Conservation (phyloP, 1,284 basidiomycete genomes). For the Gastroboletus turbinatus region DNA sequence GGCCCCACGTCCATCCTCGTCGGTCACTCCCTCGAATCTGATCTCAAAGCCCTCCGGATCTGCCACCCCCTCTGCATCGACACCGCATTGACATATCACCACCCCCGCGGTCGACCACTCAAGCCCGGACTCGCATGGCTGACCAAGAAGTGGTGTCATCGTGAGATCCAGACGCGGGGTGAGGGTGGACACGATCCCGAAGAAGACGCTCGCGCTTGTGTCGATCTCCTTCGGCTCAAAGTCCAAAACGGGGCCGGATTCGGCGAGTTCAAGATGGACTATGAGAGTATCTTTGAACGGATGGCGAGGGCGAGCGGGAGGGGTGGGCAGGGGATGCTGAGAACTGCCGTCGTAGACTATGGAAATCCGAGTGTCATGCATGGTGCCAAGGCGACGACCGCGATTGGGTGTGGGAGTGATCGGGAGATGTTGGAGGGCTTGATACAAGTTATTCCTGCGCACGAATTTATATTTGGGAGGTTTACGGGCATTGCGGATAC, state of each 20-base stretch:
- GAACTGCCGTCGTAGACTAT: slow-evolving; percentile 79
- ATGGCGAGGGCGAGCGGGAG: slow-evolving; percentile 57
- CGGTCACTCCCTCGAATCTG: slow-evolving; percentile 93
- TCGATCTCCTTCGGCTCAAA: slow-evolving; percentile 82
- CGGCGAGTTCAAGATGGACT: slow-evolving; percentile 82
- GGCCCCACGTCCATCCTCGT: slow-evolving; percentile 80
- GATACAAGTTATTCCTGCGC: slow-evolving; percentile 55
- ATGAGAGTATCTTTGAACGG: slow-evolving; percentile 84
- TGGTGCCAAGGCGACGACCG: slow-evolving; percentile 76
- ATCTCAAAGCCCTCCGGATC: slow-evolving; percentile 81
- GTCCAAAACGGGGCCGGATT: slow-evolving; percentile 76
- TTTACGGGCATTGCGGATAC: slow-evolving; percentile 76
- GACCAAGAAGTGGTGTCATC: slow-evolving; percentile 84
- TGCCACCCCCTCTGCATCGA: slow-evolving; percentile 85
- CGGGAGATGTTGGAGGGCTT: slow-evolving; percentile 72
- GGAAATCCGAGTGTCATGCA: slow-evolving; percentile 82
- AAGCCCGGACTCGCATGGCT: slow-evolving; percentile 94
- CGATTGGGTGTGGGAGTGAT: slow-evolving; percentile 72
- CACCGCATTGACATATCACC: slow-evolving; percentile 85
- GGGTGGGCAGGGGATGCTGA: slow-evolving; percentile 45
- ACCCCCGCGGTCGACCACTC: slow-evolving; percentile 84
- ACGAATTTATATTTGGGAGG: slow-evolving; percentile 81
- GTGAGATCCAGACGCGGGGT: slow-evolving; percentile 79
- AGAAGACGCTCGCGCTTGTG: slow-evolving; percentile 86
- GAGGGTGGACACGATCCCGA: slow-evolving; percentile 88